Conservation (phyloP, 2,329 filamentous ascomycete species). For the Colletotrichum magnum region DNA sequence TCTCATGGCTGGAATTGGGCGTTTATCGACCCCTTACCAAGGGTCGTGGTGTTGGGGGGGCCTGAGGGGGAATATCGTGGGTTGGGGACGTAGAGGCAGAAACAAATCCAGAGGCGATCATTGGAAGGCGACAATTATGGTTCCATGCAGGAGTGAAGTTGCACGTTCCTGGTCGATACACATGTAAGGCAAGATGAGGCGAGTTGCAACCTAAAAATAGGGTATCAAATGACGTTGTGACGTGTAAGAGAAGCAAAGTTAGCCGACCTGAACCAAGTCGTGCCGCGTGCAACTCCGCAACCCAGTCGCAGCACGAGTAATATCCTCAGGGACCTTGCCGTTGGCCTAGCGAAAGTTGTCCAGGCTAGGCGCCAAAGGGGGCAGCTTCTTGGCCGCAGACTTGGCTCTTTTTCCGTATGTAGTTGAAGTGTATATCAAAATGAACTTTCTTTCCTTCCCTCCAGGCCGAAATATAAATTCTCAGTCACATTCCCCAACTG, state of each 20-base stretch:
- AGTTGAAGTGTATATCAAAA: no score
- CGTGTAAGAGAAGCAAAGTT: conserved; percentile 39
- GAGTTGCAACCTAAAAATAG: conserved; percentile 35
- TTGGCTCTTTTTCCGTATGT: conserved; percentile 16
- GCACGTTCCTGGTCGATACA: conserved; percentile 36
- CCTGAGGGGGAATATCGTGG: conserved; percentile 1
- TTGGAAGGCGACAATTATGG: conserved; percentile 28
- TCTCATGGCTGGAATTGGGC: conserved; percentile 17
- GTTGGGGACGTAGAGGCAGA: conserved; percentile 1
- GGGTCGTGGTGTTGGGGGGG: neutral
- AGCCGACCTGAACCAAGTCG: conserved; percentile 30
- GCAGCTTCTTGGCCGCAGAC: conserved; percentile 12
- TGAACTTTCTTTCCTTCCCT: no score
- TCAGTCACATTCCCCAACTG: no score
- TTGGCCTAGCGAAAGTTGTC: conserved; percentile 18
- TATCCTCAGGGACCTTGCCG: conserved; percentile 28
- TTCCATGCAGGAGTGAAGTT: conserved; percentile 36
- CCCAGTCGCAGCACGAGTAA: conserved; percentile 30
- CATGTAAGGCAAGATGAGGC: conserved; percentile 34
- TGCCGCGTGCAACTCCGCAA: conserved; percentile 28
- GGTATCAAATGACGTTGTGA: conserved; percentile 32
- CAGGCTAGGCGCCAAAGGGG: conserved; percentile 18
- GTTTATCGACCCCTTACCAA: conserved; percentile 5
- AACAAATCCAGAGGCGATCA: conserved; percentile 20
- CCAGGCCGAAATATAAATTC: no score